Conservation (phyloP, 2,329 filamentous ascomycete species). For the Sphaerulina populicola region DNA sequence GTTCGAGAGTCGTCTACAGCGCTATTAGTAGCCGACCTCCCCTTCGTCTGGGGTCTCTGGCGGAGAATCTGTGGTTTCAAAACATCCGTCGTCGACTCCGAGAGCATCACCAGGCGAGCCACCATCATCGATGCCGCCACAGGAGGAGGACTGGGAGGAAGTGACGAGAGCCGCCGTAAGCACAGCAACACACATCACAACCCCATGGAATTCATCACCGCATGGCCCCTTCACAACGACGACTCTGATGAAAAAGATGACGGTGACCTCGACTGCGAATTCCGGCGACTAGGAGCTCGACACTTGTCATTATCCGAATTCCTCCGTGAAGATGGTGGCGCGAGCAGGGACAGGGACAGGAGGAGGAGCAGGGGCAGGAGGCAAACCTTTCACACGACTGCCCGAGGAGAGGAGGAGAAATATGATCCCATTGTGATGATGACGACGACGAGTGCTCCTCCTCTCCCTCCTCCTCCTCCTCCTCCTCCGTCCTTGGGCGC, state of each 20-base stretch:
- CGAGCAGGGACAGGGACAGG: no score
- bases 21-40: conserved; percentile 53
- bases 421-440: no score
- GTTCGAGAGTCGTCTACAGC: conserved; percentile 52
- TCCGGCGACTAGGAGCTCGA: not conserved
- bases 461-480: no score
- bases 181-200: conserved; percentile 10
- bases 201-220: conserved; percentile 8
- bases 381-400: not conserved
- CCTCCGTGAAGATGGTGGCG: not conserved
- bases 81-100: not conserved
- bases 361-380: no score
- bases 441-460: no score
- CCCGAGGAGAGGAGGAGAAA: no score
- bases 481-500: no score
- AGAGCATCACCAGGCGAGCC: not conserved
- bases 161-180: conserved; percentile 2
- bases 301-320: conserved; percentile 2
- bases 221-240: conserved; percentile 5
- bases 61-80: conserved; percentile 35
- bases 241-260: not conserved
- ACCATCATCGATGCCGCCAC: not conserved
- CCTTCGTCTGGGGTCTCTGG: conserved; percentile 52
- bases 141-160: no score
- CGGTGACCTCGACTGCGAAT: conserved; percentile 2